phyloP scores from a whole-genome alignment of 345 rosid species.

The Eucalyptus dawsonii region DNA sequence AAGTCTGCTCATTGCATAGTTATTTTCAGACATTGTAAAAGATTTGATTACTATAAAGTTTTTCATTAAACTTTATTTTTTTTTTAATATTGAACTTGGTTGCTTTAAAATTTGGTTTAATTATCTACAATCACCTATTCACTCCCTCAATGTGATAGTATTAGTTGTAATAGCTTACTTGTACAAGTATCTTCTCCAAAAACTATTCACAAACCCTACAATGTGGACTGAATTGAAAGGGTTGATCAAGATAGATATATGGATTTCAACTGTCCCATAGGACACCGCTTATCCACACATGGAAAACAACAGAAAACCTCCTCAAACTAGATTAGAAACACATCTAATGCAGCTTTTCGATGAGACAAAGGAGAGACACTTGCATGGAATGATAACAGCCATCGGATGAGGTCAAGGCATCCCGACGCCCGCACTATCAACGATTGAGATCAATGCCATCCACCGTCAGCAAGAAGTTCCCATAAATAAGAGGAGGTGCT shows the following conservation, averaged over 20 bases:
- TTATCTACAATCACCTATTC: neutral
- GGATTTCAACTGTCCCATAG: neutral
- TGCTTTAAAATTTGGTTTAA: neutral
- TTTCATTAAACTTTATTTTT: too few species aligned
- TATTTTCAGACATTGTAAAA: rapidly evolving
- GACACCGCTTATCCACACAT: neutral
- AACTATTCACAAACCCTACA: neutral
- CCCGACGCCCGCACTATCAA: neutral
- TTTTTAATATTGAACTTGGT: too few species aligned
- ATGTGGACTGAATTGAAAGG: neutral
- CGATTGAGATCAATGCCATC: neutral
- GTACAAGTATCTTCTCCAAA: neutral
- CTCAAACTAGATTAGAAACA: neutral
- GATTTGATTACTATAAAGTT: too few species aligned
- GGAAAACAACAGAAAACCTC: neutral
- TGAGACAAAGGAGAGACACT: neutral
- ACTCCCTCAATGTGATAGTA: too few species aligned
- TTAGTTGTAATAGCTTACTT: neutral
- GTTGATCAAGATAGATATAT: neutral
- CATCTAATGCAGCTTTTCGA: neutral
- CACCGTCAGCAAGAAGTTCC: neutral
- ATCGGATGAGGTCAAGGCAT: neutral
- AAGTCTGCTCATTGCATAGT: too few species aligned
- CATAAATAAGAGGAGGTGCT: neutral
- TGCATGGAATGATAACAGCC: neutral